Evolutionary conservation across 2,329 filamentous ascomycete genomes (phyloP), one percentile per base, ranked within the genome.

Genomic region (Myriangium duriaei): DNA sequence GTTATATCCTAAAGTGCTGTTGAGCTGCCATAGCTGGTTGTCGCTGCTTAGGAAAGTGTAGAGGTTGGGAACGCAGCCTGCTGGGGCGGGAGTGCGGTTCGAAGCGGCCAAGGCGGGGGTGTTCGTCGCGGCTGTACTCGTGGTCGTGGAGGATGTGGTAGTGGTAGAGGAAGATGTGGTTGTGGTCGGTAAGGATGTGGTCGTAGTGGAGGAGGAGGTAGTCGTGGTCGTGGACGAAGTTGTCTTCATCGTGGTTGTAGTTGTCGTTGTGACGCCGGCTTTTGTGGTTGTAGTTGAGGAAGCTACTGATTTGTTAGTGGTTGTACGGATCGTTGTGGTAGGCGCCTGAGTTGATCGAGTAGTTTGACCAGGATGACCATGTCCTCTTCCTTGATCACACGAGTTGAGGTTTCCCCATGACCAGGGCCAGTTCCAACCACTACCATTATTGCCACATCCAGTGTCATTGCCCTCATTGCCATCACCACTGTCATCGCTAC

Each of bases 1-100:
- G 6, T n/a, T 15, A 16, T 30, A 37, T 21, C 29, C 26, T 13
- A 26, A 26, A n/a, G 34, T 30, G 15, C 29, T 26, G 6, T 19
- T 26, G 4, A 30, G n/a, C 18, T 24, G 19, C 34, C 34, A 37
- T 2, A 30, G 13, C 26, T 37, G 34, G 11, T 26, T 26, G 12
- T 30, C 26, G 4, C 19, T 4, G 4, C 21, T 26, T 1, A 30
- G 11, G 11, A 26, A 30, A 4, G 34, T 37, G 12, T 37, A 37
- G 26, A 29, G 26, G 16, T 30, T 37, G 7, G 21, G 21, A 7
- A 26, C 21, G 21, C 21, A 26, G 21, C 21, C 21, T 26, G 21
- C 21, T 7, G 21, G 21, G 7, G 21, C 7, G 7, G 21, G 21
- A 7, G 21, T 7, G 21, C 21, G 21, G 28, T 16, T 30, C 21